phyloP scores from a whole-genome alignment of 2,329 filamentous ascomycete genomes.

The Epichloe amarillans region DNA sequence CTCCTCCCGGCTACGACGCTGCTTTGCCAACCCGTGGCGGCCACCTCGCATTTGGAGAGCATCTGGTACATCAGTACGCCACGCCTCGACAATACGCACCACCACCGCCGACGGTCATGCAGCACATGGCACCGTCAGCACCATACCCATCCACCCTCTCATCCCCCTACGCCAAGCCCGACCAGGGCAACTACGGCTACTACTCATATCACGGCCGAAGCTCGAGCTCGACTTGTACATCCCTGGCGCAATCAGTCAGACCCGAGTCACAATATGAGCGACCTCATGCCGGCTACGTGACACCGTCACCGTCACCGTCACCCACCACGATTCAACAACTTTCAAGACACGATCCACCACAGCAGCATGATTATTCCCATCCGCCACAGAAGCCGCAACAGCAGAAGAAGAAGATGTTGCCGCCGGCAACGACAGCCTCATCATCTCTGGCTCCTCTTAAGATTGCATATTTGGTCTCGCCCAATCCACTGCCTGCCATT shows the following conservation, averaged over 20 bases:
- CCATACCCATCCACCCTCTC: constrained; percentile 25
- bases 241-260: constrained; percentile 18
- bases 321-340: constrained; percentile 15
- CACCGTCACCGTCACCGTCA: constrained; percentile 26
- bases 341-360: constrained; percentile 17
- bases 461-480: constrained; percentile 22
- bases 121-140: constrained; percentile 13
- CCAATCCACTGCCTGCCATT: constrained; percentile 17
- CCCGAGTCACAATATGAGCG: constrained; percentile 23
- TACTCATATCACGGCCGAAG: constrained; percentile 15
- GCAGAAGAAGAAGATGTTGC: neutral
- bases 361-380: neutral
- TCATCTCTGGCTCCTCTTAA: constrained; percentile 23
- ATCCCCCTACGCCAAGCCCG: constrained; percentile 26
- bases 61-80: constrained; percentile 20
- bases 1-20: constrained; percentile 19
- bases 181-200: constrained; percentile 27
- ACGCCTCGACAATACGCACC: constrained; percentile 26
- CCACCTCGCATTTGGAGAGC: constrained; percentile 24
- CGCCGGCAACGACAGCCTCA: constrained; percentile 7
- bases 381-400: neutral
- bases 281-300: constrained; percentile 22
- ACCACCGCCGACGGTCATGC: constrained; percentile 14
- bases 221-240: constrained; percentile 17
- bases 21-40: constrained; percentile 12